Conservation (phyloP, 805 yeast genomes). For the Hemisphaericaspora nanyangensis region DNA sequence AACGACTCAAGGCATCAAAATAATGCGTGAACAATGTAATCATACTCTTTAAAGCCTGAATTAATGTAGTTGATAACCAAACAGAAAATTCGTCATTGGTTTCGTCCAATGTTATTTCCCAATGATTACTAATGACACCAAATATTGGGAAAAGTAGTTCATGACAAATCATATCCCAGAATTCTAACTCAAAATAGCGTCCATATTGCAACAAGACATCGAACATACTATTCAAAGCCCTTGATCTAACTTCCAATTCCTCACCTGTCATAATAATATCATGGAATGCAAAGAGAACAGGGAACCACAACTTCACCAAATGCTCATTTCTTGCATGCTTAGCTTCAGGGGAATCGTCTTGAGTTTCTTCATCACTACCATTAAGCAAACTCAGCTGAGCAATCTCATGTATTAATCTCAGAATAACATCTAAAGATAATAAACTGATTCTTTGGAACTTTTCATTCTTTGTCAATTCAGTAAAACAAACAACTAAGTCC, state of each 20-base stretch:
- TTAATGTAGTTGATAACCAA: constrained; percentile 94
- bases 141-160: constrained; percentile 88
- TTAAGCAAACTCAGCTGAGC: constrained; percentile 40
- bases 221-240: constrained; percentile 80
- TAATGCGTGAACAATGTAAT: constrained; percentile 79
- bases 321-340: constrained; percentile 22
- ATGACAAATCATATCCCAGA: constrained; percentile 81
- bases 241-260: constrained; percentile 89
- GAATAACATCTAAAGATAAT: constrained; percentile 73
- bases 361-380: constrained; percentile 12
- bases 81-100: constrained; percentile 85
- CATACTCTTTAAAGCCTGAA: constrained; percentile 90
- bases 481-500: constrained; percentile 69
- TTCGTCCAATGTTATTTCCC: constrained; percentile 54
- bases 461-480: constrained; percentile 80
- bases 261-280: constrained; percentile 90
- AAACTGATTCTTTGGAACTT: constrained; percentile 76
- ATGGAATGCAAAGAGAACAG: constrained; percentile 79
- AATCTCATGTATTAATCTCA: constrained; percentile 55
- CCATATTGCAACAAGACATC: constrained; percentile 80
- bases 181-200: constrained; percentile 61
- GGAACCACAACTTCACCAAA: constrained; percentile 72
- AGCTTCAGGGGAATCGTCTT: constrained; percentile 9
- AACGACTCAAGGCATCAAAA: constrained; percentile 68
- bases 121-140: constrained; percentile 68